Evolutionary conservation across 129 eudicot genomes (phyloP), one percentile per base, ranked within the genome.

Genomic region (Apium graveolens): DNA sequence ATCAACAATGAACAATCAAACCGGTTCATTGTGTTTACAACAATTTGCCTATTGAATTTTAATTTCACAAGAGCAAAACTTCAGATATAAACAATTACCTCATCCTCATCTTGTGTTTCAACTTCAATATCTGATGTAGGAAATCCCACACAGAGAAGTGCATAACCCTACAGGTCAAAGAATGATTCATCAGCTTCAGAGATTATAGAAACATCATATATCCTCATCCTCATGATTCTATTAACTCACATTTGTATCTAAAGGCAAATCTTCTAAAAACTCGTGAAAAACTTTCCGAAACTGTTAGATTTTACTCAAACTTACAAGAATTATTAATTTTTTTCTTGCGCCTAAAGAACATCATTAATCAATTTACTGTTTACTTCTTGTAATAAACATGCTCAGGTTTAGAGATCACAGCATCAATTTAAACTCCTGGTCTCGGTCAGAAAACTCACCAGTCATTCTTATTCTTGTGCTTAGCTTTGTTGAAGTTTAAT

Each of bases 71-170:
- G 29, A 24, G 24, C 18, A 2, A 24, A 44, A 29, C 34, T 13
- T 16, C 0, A 44, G 39, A 43, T 21, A 7, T 42, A 74, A 2
- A 31, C 60, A 34, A 46, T 80, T 87, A 92, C 98, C 98, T 95
- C 98, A 84, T 95, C 98, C 86, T 95, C 98, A 49, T 95, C 98
- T 81, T 95, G 98, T 66, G 98, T 95, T 83, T 95, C 98, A 87
- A 95, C 98, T 88, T 90, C 98, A 70, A 95, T 79, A 83, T 95
- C 98, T 44, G 98, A 88, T 53, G 87, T 80, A 53, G 98, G 98
- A 79, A 84, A 95, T 73, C 98, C 98, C 79, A 95, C 98, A 86
- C 98, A 95, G 38, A 95, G 97, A 84, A 95, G 98, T 53, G 98
- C 98, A 86, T 91, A 95, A 3, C 98, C 98, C 98, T 95, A 76